Conservation (phyloP, 2,329 filamentous ascomycete genomes). For the Karstenula rhodostoma region DNA sequence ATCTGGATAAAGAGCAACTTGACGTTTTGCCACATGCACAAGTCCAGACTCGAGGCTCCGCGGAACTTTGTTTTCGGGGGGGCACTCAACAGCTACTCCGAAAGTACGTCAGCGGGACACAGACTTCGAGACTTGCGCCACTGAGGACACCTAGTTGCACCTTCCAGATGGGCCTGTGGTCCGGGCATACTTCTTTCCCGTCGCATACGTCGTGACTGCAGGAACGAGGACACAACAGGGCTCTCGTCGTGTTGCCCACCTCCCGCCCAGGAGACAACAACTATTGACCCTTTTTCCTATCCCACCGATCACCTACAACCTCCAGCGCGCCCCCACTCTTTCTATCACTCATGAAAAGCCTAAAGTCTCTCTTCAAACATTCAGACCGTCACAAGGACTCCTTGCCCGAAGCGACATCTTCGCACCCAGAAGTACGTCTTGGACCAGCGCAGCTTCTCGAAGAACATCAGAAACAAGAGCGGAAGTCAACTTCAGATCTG, state of each 20-base stretch:
- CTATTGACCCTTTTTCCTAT: not conserved
- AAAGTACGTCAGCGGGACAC: slow-evolving; percentile 13
- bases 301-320: not conserved
- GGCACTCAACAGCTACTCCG: not conserved
- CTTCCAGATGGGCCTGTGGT: slow-evolving; percentile 9
- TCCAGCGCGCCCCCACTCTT: not conserved
- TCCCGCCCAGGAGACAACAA: not conserved
- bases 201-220: not conserved
- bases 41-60: not conserved
- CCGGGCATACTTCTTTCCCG: not conserved
- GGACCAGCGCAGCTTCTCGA: slow-evolving; percentile 9
- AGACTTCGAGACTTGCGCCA: not conserved
- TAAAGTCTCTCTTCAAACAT: slow-evolving; percentile 13
- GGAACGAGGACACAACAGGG: not conserved
- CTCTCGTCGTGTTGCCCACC: not conserved
- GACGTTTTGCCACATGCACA: not conserved
- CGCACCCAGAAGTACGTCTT: slow-evolving; percentile 4
- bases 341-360: slow-evolving; percentile 9
- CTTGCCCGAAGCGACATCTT: not conserved
- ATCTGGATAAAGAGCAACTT: not conserved
- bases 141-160: not conserved
- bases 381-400: slow-evolving; percentile 3
- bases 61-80: not conserved
- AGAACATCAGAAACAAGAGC: not conserved
- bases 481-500: not conserved